A percentile compares a stretch with the other conserved stretches of the same genome.
Evolutionary conservation across 345 rosid species (phyloP).

Genomic region (Populus nigra): DNA sequence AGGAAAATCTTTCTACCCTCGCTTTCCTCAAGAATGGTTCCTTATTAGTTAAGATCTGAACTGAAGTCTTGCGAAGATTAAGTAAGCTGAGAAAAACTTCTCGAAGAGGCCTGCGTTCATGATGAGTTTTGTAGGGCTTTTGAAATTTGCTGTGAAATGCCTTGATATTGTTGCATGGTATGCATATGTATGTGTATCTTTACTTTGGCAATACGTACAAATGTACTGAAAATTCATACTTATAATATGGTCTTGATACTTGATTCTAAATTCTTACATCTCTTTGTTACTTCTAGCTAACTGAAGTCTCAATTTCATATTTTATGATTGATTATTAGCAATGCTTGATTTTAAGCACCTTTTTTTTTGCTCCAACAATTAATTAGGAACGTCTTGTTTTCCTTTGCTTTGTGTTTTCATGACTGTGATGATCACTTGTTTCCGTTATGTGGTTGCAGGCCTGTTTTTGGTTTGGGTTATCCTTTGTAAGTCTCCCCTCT

Average conservation of each 20-base stretch:
- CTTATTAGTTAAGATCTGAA: not conserved
- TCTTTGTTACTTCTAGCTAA: not conserved
- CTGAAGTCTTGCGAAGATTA: not conserved
- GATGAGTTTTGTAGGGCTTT: constrained; percentile 18
- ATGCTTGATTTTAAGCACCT: not conserved
- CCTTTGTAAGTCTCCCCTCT: constrained; percentile 31
- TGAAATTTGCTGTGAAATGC: constrained; percentile 15
- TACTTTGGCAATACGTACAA: not conserved
- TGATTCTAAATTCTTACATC: not conserved
- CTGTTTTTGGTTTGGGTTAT: constrained; percentile 33
- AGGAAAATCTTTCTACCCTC: not conserved
- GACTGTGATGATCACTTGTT: not conserved
- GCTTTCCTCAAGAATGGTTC: not conserved
- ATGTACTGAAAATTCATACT: not conserved
- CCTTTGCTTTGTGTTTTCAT: not conserved
- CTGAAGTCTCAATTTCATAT: not conserved
- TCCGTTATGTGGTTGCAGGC: constrained; percentile 24
- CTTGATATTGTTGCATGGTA: constrained; percentile 33
- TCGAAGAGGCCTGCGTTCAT: not conserved
- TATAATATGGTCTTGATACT: not conserved
- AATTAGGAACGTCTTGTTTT: not conserved
- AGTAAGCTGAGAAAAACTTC: not conserved
- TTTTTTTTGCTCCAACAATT: not conserved
- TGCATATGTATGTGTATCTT: not conserved
- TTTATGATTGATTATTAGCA: not conserved